These are phyloP conservation scores for Gnaphalium uliginosum DNA, from an alignment of 129 eudicot genomes.

Conservation along the genomic window DNA sequence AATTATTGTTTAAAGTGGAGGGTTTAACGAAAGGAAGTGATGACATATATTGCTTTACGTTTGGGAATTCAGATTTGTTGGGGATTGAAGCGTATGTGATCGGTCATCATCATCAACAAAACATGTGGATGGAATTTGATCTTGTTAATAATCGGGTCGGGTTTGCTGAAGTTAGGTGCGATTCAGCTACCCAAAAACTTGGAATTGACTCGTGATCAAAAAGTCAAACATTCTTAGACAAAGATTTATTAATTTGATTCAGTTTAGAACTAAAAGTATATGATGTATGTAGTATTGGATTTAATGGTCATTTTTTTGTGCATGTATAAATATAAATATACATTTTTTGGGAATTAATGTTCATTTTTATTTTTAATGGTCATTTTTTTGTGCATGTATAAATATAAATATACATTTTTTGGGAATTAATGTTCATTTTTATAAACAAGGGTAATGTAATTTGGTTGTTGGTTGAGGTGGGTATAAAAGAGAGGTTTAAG, in stretches of 20 bases:
- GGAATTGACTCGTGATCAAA: slow-evolving; percentile 47
- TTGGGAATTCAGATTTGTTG: slow-evolving; percentile 83
- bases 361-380: not conserved
- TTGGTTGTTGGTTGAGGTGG: slow-evolving; percentile 23
- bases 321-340: not conserved
- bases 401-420: not conserved
- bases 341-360: not conserved
- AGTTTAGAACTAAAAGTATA: not conserved
- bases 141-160: slow-evolving; percentile 68
- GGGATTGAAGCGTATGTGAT: slow-evolving; percentile 77
- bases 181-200: slow-evolving; percentile 57
- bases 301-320: not conserved
- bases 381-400: not conserved
- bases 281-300: slow-evolving; percentile 6
- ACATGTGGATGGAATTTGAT: slow-evolving; percentile 93
- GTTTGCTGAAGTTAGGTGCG: slow-evolving; percentile 78
- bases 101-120: slow-evolving; percentile 91
- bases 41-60: slow-evolving; percentile 75
- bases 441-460: not conserved
- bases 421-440: not conserved
- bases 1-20: slow-evolving; percentile 55
- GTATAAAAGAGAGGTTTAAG: not conserved
- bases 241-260: not conserved
- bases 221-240: not conserved
- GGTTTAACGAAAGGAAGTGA: slow-evolving; percentile 53